Evolutionary conservation across 495 filamentous ascomycete genomes (phyloP), one percentile per base, ranked within the genome.

Genomic region (Stereocaulon alpinum): DNA sequence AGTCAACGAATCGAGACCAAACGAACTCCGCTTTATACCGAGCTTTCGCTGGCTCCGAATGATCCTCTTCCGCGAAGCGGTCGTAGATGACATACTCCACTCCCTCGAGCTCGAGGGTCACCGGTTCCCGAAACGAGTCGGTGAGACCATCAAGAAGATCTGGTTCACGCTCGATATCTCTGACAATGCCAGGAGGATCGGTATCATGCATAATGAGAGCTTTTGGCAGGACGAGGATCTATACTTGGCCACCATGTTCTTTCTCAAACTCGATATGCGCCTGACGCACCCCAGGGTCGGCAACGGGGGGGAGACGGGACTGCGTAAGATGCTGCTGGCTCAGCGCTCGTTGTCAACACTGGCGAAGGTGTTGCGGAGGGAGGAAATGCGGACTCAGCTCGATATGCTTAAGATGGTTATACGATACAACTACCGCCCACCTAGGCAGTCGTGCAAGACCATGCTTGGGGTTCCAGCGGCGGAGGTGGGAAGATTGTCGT

Each of bases 151-250:
- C 42, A 75, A 76, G 62, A 85, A 86, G 68, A 64, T 86, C 24
- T 88, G 86, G 86, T 77, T 86, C 32, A 59, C 83, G 27, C 81
- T 88, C 74, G 85, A 88, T 61, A 65, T 80, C 5, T 64, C 74
- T 2, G 80, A 79, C 20, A 82, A 73, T 53, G 41, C 54, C 3
- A 70, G 67, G 3, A 80, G 86, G 15, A 45, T 72, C 7, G 69
- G 66, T n/a, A 68, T 82, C n/a, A 66, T 86, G 0, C 68, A 70
- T 40, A 80, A 78, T 64, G 37, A 34, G 15, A 61, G 67, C 0
- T 71, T 81, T 48, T 85, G 80, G 74, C 70, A 68, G 2, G 69
- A 80, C 58, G 57, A 64, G 2, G 83, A 86, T 61, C 56, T 88
- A 6, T 78, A 79, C 64, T 69, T 75, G 42, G 71, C 74, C 6